phyloP scores from a whole-genome alignment of 768 basidiomycete genomes.

The Hypholoma sublateritium region DNA sequence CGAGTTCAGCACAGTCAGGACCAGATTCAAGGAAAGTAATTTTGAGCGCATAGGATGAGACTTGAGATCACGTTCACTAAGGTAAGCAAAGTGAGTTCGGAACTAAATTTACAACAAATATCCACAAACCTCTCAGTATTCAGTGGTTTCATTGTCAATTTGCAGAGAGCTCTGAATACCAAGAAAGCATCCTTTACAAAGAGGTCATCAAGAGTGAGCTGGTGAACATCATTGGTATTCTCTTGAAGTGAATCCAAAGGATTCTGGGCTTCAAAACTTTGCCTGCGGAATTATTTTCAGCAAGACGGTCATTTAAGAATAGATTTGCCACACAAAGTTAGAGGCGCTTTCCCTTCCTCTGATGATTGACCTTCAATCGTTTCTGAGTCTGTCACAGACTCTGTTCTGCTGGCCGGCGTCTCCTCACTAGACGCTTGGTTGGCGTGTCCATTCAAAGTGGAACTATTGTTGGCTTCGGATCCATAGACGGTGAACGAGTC shows the following conservation, averaged over 20 bases:
- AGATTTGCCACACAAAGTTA: constrained; percentile 19
- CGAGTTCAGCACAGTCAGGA: constrained; percentile 87
- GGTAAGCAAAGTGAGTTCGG: constrained; percentile 14
- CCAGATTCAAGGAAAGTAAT: constrained; percentile 89
- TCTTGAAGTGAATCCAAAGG: constrained; percentile 34
- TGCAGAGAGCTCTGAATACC: constrained; percentile 95
- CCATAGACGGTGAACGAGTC: constrained; percentile 13
- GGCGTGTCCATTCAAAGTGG: constrained; percentile 1
- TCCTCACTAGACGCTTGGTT: background rate
- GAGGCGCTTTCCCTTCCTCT: constrained; percentile 12
- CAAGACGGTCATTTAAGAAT: background rate
- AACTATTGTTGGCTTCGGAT: constrained; percentile 3
- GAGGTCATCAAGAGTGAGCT: constrained; percentile 77
- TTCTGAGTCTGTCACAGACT: background rate
- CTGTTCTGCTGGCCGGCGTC: background rate
- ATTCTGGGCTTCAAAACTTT: constrained; percentile 34
- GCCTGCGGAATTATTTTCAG: constrained; percentile 21
- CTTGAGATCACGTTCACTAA: constrained; percentile 90
- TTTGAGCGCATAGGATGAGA: constrained; percentile 98
- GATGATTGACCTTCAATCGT: background rate
- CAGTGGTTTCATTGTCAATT: constrained; percentile 96
- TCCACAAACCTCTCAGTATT: constrained; percentile 81
- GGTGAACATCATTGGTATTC: constrained; percentile 31
- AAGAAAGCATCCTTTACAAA: constrained; percentile 98
- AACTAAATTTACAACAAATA: background rate